Evolutionary conservation across 345 rosid species (phyloP), one percentile per base, ranked within the genome.

Genomic region (Eucalyptus pumila): DNA sequence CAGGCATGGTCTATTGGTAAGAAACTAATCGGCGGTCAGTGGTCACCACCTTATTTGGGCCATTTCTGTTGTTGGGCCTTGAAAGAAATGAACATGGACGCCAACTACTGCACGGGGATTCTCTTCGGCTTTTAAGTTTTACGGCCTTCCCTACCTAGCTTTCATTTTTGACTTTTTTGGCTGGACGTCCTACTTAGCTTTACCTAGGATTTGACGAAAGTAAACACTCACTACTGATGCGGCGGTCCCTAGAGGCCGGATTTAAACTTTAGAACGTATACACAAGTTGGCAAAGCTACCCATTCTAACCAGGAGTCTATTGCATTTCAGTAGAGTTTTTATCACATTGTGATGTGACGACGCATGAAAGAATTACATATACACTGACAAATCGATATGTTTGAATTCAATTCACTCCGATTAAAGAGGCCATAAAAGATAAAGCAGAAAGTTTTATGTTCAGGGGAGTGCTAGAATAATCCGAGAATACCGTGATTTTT

Each of bases 301-400:
- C 9, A 4, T 52, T 52, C 58, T 52, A 21, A 8, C 11, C 58
- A 52, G 11, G 26, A 21, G 27, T 21, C 26, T 40, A 11, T 23
- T 40, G 44, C 14, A 21, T 40, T 42, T 37, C 16, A 1, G 2
- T 6, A 11, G 12, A 19, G 14, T 6, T 5, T 5, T 76, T 21
- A 76, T 4, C 5, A 1, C 2, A 40, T 76, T 76, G 24, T 3
- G 27, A 76, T 1, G 4, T 1, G 2, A 69, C 3, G 4, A 1
- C 13, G 0, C 7, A 5, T 69, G 1, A 34, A 1, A 3, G 2
- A 37, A 3, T 17, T 69, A 19, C 1, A 9, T 69, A 40, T 9
- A 69, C 2, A 17, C 34, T 34, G 7, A 69, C 4, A 34, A 69
- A 65, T n/a, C 2, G 8, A 72, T 37, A 6, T 72, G 1, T 24